These are phyloP conservation scores for Leccinum arenicola DNA, from an alignment of 768 basidiomycete genomes.

Conservation along the genomic window DNA sequence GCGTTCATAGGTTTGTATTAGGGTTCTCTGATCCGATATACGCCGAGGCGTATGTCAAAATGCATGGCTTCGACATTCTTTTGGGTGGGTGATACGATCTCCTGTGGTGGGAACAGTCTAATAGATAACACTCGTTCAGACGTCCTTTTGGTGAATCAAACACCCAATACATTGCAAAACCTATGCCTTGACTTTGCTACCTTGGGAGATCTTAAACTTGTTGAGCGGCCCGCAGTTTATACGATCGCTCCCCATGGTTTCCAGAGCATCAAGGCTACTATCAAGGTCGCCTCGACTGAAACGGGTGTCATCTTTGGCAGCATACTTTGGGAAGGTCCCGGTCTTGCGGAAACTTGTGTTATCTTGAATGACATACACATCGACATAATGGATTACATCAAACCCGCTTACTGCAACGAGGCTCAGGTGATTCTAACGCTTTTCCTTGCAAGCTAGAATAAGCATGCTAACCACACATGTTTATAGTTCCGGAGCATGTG, in stretches of 20 bases:
- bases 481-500: slow-evolving; percentile 92
- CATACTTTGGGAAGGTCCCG: slow-evolving; percentile 93
- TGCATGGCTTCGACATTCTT: slow-evolving; percentile 95
- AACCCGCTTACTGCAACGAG: slow-evolving; percentile 87
- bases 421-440: slow-evolving; percentile 58
- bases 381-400: slow-evolving; percentile 67
- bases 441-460: background rate
- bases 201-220: slow-evolving; percentile 93
- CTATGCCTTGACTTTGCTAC: slow-evolving; percentile 97
- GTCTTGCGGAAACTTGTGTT: slow-evolving; percentile 84
- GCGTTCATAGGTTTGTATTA: slow-evolving; percentile 20
- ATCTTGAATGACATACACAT: slow-evolving; percentile 97
- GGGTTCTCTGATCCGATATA: slow-evolving; percentile 99
- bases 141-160: slow-evolving; percentile 96
- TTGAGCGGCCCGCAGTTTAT: slow-evolving; percentile 91
- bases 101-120: background rate
- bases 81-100: slow-evolving; percentile 52
- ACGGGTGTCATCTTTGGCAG: slow-evolving; percentile 98
- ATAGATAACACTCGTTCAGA: slow-evolving; percentile 43
- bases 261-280: slow-evolving; percentile 98
- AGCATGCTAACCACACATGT: slow-evolving; percentile 3
- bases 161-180: slow-evolving; percentile 90
- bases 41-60: slow-evolving; percentile 96
- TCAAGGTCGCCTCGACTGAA: slow-evolving; percentile 97
- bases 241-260: slow-evolving; percentile 95